Percentiles rank a stretch among this genome's conserved stretches.
Conservation (phyloP, 2,329 filamentous ascomycete species). For the Aspergillus sp. region DNA sequence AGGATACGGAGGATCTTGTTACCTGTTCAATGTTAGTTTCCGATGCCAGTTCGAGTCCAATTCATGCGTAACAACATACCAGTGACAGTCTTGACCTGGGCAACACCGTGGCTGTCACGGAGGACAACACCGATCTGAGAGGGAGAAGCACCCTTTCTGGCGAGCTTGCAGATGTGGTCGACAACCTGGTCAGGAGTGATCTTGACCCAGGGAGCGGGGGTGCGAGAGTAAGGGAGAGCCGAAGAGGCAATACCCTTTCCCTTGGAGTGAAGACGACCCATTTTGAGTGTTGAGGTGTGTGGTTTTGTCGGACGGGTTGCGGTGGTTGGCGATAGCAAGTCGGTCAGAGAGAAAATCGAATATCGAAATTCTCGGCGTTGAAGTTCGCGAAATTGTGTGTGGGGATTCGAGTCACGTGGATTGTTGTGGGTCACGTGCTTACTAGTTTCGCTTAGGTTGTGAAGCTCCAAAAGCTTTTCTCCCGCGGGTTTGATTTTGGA, state of each 20-base stretch:
- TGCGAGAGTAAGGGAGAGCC: slow-evolving; percentile 95
- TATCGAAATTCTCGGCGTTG: slow-evolving; percentile 4
- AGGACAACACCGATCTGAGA: slow-evolving; percentile 99
- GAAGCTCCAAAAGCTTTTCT: not conserved
- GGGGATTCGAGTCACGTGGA: slow-evolving; percentile 14
- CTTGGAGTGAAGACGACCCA: slow-evolving; percentile 93
- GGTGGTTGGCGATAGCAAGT: slow-evolving; percentile 30
- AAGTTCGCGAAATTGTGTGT: slow-evolving; percentile 8
- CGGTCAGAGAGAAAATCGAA: slow-evolving; percentile 6
- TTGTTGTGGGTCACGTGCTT: slow-evolving; percentile 34
- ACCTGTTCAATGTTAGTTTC: slow-evolving; percentile 60
- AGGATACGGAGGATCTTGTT: slow-evolving; percentile 99
- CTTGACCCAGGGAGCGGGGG: slow-evolving; percentile 93
- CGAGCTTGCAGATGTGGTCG: slow-evolving; percentile 98
- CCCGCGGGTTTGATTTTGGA: slow-evolving; percentile 8
- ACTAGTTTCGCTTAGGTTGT: slow-evolving; percentile 21
- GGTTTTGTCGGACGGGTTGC: slow-evolving; percentile 19
- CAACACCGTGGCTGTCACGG: slow-evolving; percentile 95
- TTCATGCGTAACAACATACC: slow-evolving; percentile 59
- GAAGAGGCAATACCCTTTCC: slow-evolving; percentile 99
- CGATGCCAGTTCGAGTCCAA: not conserved
- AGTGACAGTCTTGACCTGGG: slow-evolving; percentile 96
- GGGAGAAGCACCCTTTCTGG: slow-evolving; percentile 97
- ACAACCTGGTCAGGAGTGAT: slow-evolving; percentile 97
- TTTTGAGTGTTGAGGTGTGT: slow-evolving; percentile 30